A percentile compares a stretch with the other conserved stretches of the same genome.
Conservation (phyloP, 2,329 filamentous ascomycete species). For the Colletotrichum chlorophyti region DNA sequence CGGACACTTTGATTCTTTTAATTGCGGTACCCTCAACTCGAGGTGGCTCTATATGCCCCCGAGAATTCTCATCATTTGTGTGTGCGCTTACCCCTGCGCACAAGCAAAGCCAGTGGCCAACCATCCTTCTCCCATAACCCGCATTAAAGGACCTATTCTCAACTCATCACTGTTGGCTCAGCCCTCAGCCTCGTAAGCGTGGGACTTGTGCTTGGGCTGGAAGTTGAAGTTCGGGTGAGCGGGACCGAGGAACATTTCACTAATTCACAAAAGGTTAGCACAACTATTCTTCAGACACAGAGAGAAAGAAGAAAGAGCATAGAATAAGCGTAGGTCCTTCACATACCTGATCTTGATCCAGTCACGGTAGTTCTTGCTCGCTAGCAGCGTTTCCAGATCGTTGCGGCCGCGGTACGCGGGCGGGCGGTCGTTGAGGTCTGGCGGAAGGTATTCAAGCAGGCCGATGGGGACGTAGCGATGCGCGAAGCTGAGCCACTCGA, state of each 20-base stretch:
- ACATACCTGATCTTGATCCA: slow-evolving; percentile 98
- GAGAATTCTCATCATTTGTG: no score
- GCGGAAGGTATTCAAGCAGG: slow-evolving; percentile 85
- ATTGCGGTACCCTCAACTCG: no score
- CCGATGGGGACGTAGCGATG: slow-evolving; percentile 92
- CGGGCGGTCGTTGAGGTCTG: slow-evolving; percentile 86
- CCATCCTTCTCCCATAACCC: no score
- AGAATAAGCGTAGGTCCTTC: neutral
- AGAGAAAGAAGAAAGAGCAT: neutral
- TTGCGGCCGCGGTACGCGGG: slow-evolving; percentile 84
- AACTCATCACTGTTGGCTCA: no score
- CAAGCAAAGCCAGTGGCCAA: no score
- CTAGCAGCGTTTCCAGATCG: slow-evolving; percentile 92
- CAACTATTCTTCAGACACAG: neutral
- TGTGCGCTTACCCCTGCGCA: no score
- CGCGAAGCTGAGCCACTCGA: slow-evolving; percentile 95
- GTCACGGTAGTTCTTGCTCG: slow-evolving; percentile 90
- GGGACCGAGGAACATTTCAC: slow-evolving; percentile 97
- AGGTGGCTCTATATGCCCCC: no score
- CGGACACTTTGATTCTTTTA: no score
- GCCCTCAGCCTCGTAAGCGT: slow-evolving; percentile 82
- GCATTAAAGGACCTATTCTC: no score
- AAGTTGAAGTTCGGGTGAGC: slow-evolving; percentile 92
- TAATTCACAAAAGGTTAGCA: slow-evolving; percentile 46
- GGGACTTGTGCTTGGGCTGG: slow-evolving; percentile 97